phyloP scores from a whole-genome alignment of 352 stramenopile genomes.

The Blastocystis sp. region DNA sequence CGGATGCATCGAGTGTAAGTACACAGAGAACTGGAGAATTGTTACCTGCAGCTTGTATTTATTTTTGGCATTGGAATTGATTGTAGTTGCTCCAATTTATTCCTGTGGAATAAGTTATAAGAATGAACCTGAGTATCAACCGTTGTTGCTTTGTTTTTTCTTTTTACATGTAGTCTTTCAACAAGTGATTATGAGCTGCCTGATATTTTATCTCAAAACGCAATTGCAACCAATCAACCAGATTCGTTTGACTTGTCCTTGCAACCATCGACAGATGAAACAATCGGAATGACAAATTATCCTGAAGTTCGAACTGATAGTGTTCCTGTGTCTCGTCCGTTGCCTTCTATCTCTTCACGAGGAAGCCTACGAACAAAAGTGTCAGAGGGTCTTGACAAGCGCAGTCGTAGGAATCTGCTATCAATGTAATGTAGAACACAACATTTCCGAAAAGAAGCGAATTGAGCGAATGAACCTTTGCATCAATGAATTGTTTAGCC shows the following conservation, averaged over 20 bases:
- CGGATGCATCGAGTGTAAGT: constrained; percentile 39
- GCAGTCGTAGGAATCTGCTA: not conserved
- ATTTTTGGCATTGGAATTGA: not conserved
- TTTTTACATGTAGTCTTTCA: not conserved
- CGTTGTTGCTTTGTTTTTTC: not conserved
- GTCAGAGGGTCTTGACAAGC: constrained; percentile 3
- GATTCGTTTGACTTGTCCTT: not conserved
- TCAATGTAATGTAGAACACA: constrained; percentile 48
- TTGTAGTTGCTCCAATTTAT: constrained; percentile 21
- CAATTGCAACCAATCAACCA: not conserved
- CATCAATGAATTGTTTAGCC: constrained; percentile 56
- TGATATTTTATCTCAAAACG: too few species aligned
- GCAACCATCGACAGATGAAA: not conserved
- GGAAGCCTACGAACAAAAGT: not conserved
- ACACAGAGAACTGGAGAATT: constrained; percentile 26
- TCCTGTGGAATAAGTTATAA: constrained; percentile 45
- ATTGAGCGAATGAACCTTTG: constrained; percentile 59
- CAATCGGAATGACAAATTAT: too few species aligned
- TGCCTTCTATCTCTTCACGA: not conserved
- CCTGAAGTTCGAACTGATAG: too few species aligned
- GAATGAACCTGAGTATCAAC: not conserved
- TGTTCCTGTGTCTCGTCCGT: not conserved
- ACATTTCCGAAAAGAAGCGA: constrained; percentile 62
- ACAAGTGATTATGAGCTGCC: too few species aligned
- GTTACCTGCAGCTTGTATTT: not conserved